Evolutionary conservation across 345 rosid genomes (phyloP).

Genomic region (Excoecaria cochinchinensis): DNA sequence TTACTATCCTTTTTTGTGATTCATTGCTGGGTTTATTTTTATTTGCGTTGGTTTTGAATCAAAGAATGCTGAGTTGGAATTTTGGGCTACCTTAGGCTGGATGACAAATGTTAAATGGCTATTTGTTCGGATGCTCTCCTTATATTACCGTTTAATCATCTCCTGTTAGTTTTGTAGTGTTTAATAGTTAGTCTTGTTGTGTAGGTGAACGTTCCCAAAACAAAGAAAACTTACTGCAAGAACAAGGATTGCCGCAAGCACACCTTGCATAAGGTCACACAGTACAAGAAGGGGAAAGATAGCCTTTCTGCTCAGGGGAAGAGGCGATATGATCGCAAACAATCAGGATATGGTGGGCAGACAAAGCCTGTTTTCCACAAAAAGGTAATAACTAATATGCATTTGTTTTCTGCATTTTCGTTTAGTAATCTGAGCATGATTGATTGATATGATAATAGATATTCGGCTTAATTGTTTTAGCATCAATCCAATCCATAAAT

Average conservation of each 20-base stretch:
- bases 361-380: slow-evolving; percentile 36
- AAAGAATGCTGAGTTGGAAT: no score
- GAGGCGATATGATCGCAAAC: slow-evolving; percentile 25
- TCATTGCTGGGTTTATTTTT: no score
- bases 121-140: background rate
- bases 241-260: slow-evolving; percentile 25
- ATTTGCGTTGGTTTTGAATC: no score
- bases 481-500: background rate
- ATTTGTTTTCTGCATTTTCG: background rate
- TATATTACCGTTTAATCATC: no score
- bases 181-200: background rate
- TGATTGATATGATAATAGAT: background rate
- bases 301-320: slow-evolving; percentile 24
- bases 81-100: no score
- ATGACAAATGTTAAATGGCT: background rate
- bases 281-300: slow-evolving; percentile 26
- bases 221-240: slow-evolving; percentile 52
- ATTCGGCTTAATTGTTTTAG: background rate
- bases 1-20: no score
- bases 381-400: slow-evolving; percentile 13
- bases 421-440: no score
- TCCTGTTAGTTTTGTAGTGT: background rate
- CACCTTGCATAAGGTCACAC: slow-evolving; percentile 23
- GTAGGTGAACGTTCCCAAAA: slow-evolving; percentile 85
- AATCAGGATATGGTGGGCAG: slow-evolving; percentile 31